Base-by-base conservation (phyloP, 2,329 filamentous ascomycete species). In the Truncatella angustata region DNA sequence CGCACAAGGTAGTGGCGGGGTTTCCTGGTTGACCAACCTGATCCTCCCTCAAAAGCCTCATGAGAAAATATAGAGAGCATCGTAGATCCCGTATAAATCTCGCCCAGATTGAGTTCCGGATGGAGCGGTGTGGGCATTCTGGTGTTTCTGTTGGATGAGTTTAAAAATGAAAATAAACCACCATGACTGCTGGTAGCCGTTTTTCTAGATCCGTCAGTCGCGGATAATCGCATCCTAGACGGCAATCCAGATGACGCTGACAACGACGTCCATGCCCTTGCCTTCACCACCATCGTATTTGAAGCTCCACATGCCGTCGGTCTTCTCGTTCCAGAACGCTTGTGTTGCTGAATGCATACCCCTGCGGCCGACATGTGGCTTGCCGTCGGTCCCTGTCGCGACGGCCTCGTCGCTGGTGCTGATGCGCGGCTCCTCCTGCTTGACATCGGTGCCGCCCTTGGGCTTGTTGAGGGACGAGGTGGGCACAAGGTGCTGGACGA, bases 271-370 rank as follows among this genome's bases (percentile, higher is more conserved):
- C 70, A 88, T 76, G 34, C 84, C 84, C 74, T 85, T 86, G 63
- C 70, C 73, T 68, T 85, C 82, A 54, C 82, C 81, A 53, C 81
- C 66, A 62, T 91, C 88, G 68, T 86, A 93, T 77, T 94, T 94
- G 77, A 87, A 91, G 62, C 84, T 91, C 87, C 88, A 94, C 82
- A 92, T 92, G 61, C 90, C 90, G 66, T 94, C 89, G 72, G 87
- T 90, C 76, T 91, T 90, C 74, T 91, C 89, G 71, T 94, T 91
- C 90, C 90, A 94, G 78, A 88, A 94, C 30, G 89, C 90, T 45
- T 89, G 90, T 40, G 87, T 89, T 20, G 90, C 89, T 69, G 84
- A 88, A 76, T 94, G 90, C 90, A 94, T 94, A 58, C 94, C 94
- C 59, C 93, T 84, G 59, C 92, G 85, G 51, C 91, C 93, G 52